Evolutionary conservation across 208 protist species (phyloP).

Genomic region (Phytomonas serpens): DNA sequence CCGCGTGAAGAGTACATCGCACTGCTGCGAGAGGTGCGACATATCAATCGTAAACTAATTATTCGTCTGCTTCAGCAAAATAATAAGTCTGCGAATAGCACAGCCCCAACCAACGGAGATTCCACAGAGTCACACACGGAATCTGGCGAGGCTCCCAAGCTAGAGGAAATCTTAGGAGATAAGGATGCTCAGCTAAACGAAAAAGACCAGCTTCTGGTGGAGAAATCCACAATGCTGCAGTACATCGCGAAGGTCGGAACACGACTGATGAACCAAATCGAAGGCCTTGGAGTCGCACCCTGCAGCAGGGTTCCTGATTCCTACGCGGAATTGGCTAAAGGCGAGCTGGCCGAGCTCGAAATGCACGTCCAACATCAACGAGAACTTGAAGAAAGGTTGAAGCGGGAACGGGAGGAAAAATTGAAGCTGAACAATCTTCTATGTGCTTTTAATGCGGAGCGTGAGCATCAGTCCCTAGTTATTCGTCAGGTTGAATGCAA

Average conservation of each 20-base stretch:
- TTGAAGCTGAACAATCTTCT: constrained; percentile 44
- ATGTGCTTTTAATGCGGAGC: constrained; percentile 46
- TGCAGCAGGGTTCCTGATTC: constrained; percentile 65
- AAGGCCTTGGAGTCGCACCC: constrained; percentile 43
- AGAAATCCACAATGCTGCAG: constrained; percentile 67
- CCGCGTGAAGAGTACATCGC: constrained; percentile 61
- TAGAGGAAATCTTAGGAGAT: constrained; percentile 54
- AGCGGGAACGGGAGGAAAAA: constrained; percentile 55
- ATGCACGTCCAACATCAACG: constrained; percentile 46
- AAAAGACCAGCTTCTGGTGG: constrained; percentile 72
- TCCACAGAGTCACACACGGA: background rate
- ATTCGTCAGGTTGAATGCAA: constrained; percentile 31
- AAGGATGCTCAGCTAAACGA: constrained; percentile 53
- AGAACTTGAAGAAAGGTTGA: constrained; percentile 50
- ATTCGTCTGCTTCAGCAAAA: constrained; percentile 27
- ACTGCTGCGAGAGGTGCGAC: constrained; percentile 49
- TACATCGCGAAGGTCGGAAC: constrained; percentile 59
- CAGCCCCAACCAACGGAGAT: constrained; percentile 6
- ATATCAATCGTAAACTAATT: constrained; percentile 36
- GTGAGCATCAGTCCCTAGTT: constrained; percentile 45
- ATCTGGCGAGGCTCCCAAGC: background rate
- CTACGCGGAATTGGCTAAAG: constrained; percentile 48
- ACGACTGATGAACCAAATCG: constrained; percentile 68
- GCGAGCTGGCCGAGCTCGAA: constrained; percentile 38
- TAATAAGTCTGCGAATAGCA: background rate